Percentiles rank a stretch among this genome's conserved stretches.
phyloP scores from a whole-genome alignment of 2,329 filamentous ascomycete genomes.

The Dothideomycetes sp. region DNA sequence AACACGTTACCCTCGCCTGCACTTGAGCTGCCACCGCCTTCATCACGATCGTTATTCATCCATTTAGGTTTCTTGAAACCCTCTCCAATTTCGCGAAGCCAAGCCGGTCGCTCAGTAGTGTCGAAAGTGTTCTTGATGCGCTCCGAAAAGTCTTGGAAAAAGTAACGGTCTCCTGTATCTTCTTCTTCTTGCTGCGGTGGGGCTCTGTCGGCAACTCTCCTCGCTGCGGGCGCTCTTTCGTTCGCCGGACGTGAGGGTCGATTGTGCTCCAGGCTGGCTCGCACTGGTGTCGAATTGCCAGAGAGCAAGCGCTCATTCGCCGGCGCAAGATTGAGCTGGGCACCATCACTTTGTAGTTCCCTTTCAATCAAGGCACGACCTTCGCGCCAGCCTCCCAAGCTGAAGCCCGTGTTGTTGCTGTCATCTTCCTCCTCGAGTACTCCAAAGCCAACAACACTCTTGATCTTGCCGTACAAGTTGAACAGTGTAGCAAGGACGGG shows the following conservation, averaged over 20 bases:
- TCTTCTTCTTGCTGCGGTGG: slow-evolving; percentile 32
- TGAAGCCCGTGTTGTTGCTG: slow-evolving; percentile 53
- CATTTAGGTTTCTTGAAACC: slow-evolving; percentile 68
- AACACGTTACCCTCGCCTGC: slow-evolving; percentile 14
- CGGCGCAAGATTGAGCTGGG: slow-evolving; percentile 24
- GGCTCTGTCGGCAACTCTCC: slow-evolving; percentile 3
- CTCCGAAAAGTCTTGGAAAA: slow-evolving; percentile 74
- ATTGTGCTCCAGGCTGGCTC: slow-evolving; percentile 7
- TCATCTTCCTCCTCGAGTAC: slow-evolving; percentile 66
- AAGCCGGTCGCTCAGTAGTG: slow-evolving; percentile 66
- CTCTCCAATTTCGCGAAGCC: slow-evolving; percentile 62
- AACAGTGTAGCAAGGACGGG: slow-evolving; percentile 80
- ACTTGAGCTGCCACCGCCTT: slow-evolving; percentile 9
- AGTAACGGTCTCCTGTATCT: slow-evolving; percentile 57
- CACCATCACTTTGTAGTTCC: slow-evolving; percentile 43
- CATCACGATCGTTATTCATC: slow-evolving; percentile 48
- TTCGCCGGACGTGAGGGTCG: slow-evolving; percentile 6
- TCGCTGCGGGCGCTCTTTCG: slow-evolving; percentile 3
- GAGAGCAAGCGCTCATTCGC: slow-evolving; percentile 5
- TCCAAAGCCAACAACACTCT: slow-evolving; percentile 67
- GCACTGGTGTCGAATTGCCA: slow-evolving; percentile 3
- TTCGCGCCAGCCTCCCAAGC: slow-evolving; percentile 80
- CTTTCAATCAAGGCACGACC: slow-evolving; percentile 82
- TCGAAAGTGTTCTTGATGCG: slow-evolving; percentile 89
- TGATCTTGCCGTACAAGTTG: slow-evolving; percentile 75